Percentiles rank a stretch among this genome's conserved stretches.
Evolutionary conservation across 192 early-diverging fungal genomes (phyloP).

Genomic region (Linnemannia exigua): DNA sequence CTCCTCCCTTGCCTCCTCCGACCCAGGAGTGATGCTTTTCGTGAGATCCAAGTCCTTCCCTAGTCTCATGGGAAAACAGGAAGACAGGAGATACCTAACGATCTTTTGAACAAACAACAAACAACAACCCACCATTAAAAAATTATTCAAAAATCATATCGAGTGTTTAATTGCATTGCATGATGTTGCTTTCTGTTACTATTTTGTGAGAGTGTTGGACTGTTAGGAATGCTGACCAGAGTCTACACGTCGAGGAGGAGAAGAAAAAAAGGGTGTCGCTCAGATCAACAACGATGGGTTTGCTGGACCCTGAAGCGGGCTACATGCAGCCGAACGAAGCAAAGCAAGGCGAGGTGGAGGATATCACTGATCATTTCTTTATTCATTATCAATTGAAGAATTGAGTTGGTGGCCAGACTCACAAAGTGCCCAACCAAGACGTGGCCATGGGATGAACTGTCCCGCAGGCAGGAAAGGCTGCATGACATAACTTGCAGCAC

Average conservation of each 20-base stretch:
- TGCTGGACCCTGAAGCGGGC: no score
- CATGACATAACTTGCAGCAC: not conserved
- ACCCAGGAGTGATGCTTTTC: not conserved
- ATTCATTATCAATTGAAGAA: not conserved
- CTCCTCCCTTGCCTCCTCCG: not conserved
- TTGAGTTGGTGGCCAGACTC: not conserved
- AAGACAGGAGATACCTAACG: not conserved
- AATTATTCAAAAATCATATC: not conserved
- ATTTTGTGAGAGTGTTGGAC: no score
- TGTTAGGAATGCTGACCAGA: no score
- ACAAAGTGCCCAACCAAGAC: no score
- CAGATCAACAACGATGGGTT: no score
- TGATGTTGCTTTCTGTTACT: not conserved
- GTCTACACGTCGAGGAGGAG: no score
- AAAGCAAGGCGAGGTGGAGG: no score
- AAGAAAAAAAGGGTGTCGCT: no score
- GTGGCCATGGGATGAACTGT: not conserved
- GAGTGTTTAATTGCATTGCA: not conserved
- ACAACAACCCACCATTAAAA: constrained; percentile 2
- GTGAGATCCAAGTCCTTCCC: not conserved
- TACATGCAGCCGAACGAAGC: no score
- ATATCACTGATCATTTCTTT: no score
- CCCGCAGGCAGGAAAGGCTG: not conserved
- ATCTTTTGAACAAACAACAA: not conserved
- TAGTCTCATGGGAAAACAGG: not conserved